Evolutionary conservation across 23 red algal genomes (phyloP).

Genomic region (Gracilaria gracilis): DNA sequence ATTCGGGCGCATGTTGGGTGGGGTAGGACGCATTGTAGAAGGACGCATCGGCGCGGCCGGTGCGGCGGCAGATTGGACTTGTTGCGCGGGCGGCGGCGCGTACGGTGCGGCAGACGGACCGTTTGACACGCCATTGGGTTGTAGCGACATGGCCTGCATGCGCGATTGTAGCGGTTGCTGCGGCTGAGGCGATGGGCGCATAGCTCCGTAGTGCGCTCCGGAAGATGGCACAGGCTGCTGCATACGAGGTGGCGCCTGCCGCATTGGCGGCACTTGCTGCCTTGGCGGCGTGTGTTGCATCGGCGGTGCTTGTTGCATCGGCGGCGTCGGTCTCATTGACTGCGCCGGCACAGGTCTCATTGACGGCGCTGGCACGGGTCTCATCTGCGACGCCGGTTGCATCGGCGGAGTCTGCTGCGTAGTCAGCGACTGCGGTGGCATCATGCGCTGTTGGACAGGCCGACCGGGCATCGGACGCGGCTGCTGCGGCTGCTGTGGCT

Average conservation of each 20-base stretch:
- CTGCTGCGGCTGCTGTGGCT: too few species aligned
- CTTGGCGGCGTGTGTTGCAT: not conserved
- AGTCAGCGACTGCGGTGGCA: not conserved
- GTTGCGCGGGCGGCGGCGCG: not conserved
- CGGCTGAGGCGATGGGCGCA: not conserved
- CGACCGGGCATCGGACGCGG: not conserved
- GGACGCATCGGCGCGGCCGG: slow-evolving; percentile 2
- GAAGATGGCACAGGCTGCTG: not conserved
- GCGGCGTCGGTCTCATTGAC: not conserved
- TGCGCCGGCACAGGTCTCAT: not conserved
- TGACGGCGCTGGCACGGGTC: slow-evolving; percentile 33
- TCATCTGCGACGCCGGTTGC: not conserved
- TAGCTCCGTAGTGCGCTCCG: not conserved
- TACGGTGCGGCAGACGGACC: not conserved
- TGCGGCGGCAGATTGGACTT: not conserved
- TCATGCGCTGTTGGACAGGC: not conserved
- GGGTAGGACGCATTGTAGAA: not conserved
- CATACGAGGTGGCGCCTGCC: not conserved
- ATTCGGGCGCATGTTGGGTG: slow-evolving; percentile 35
- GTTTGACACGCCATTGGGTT: slow-evolving; percentile 18
- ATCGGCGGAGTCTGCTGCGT: not conserved
- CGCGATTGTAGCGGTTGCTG: slow-evolving; percentile 22
- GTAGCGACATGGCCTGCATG: slow-evolving; percentile 20
- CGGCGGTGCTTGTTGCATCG: slow-evolving; percentile 4
- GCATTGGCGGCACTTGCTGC: not conserved